Base-by-base conservation (phyloP, 495 filamentous ascomycete genomes). In the Neurospora hispaniola region DNA sequence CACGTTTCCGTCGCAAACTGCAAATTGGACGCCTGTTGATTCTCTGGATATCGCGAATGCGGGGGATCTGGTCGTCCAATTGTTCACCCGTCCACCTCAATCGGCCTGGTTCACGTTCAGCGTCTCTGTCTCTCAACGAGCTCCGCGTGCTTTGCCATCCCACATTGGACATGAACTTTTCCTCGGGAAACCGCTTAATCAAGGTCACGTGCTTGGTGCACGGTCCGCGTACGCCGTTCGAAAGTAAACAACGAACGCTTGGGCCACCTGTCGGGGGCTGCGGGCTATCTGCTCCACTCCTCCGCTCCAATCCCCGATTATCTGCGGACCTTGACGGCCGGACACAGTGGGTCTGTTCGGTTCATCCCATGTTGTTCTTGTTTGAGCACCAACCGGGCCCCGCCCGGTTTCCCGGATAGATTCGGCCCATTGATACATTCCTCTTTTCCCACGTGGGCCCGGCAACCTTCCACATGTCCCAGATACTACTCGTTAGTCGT, bases 51-150 rank as follows among this genome's bases (percentile, higher is more conserved):
- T 59, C 48, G 48, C 23, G 23, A 59, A 35, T 35, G 27, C 12
- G 54, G 54, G 23, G 23, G 14, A 16, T 40, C 42, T 39, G 35
- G 27, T 35, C 68, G 23, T 69, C 41, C 35, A 72, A 69, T 41
- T 72, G 42, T 40, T 69, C 73, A 72, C 54, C 73, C 54, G 73
- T 72, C 70, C 70, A 72, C 73, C 70, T 68, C 71, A 59, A 41
- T 72, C 70, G 48, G 70, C 73, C 70, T 74, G 43, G 41, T 54
- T 69, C 68, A 59, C 73, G 14, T 66, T 66, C 54, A 66, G 54
- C 54, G 54, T 66, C 54, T 66, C 14, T 66, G 54, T 66, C 54
- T 62, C 23, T 62, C 54, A 35, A 66, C 54, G 27, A 66, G 54
- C 54, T 66, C 54, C 27, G 54, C 27, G 54, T 3, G 54, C 54